Conservation (phyloP, 1,139 yeast genomes). For the Hanseniaspora sp. region DNA sequence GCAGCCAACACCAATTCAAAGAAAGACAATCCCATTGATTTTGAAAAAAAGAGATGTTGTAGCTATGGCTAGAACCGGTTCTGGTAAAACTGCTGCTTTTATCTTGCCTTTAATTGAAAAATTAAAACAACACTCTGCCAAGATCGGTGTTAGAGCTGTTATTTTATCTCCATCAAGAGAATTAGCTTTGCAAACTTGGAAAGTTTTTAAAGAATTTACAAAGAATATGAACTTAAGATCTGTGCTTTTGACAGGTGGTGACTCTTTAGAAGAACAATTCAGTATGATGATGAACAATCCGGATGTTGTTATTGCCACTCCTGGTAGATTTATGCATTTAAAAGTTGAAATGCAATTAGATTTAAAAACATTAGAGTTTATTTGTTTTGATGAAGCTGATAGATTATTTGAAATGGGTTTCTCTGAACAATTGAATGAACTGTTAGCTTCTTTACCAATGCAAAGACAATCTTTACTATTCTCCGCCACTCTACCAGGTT, state of each 20-base stretch:
- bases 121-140: constrained; percentile 70
- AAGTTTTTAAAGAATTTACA: constrained; percentile 79
- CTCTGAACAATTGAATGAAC: constrained; percentile 84
- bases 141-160: constrained; percentile 80
- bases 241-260: constrained; percentile 87
- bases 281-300: constrained; percentile 87
- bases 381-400: constrained; percentile 97
- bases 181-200: constrained; percentile 82
- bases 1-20: constrained; percentile 95
- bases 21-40: constrained; percentile 85
- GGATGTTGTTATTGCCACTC: constrained; percentile 91
- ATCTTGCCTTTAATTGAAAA: constrained; percentile 85
- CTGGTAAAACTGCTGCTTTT: constrained; percentile 98
- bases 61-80: constrained; percentile 98
- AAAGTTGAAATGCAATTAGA: constrained; percentile 91
- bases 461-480: constrained; percentile 78
- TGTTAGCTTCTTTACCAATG: constrained; percentile 71
- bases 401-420: constrained; percentile 95
- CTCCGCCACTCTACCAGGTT: constrained; percentile 88
- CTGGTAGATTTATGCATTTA: constrained; percentile 91
- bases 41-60: constrained; percentile 87
- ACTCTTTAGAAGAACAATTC: constrained; percentile 90
- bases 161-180: constrained; percentile 89
- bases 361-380: constrained; percentile 69
- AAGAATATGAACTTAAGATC: constrained; percentile 74